These are phyloP conservation scores for Dioszegia hungarica DNA, from an alignment of 768 basidiomycete genomes.

Conservation along the genomic window DNA sequence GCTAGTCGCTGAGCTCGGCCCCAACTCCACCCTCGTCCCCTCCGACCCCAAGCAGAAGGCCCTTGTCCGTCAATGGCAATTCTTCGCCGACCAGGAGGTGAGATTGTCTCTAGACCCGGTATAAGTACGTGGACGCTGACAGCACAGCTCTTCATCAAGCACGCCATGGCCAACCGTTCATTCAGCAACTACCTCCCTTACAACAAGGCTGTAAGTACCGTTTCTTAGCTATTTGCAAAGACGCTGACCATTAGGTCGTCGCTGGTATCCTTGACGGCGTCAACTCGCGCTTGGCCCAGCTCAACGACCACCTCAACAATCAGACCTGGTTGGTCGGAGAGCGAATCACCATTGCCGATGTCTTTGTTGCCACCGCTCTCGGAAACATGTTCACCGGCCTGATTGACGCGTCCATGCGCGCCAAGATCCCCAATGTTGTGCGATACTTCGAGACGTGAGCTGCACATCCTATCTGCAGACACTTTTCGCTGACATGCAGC, in stretches of 20 bases:
- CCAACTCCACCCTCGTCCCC: constrained; percentile 76
- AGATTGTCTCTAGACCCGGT: constrained; percentile 9
- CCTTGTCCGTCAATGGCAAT: constrained; percentile 77
- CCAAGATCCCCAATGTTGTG: constrained; percentile 67
- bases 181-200: constrained; percentile 58
- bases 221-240: not conserved
- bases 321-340: constrained; percentile 90
- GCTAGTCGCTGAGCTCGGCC: constrained; percentile 68
- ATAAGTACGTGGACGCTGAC: not conserved
- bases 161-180: constrained; percentile 53
- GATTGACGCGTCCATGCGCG: constrained; percentile 64
- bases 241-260: constrained; percentile 24
- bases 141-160: constrained; percentile 47
- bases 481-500: constrained; percentile 16
- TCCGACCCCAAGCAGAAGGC: constrained; percentile 62
- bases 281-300: constrained; percentile 58
- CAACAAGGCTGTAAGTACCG: constrained; percentile 59
- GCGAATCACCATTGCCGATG: constrained; percentile 88
- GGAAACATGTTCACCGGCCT: constrained; percentile 55
- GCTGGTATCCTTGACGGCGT: constrained; percentile 45
- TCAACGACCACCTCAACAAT: constrained; percentile 68
- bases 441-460: constrained; percentile 74
- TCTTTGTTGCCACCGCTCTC: constrained; percentile 62
- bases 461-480: not conserved
- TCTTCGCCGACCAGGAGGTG: constrained; percentile 68